phyloP scores from a whole-genome alignment of 2,329 filamentous ascomycete species.

The Graphiopsis chlorocephala region DNA sequence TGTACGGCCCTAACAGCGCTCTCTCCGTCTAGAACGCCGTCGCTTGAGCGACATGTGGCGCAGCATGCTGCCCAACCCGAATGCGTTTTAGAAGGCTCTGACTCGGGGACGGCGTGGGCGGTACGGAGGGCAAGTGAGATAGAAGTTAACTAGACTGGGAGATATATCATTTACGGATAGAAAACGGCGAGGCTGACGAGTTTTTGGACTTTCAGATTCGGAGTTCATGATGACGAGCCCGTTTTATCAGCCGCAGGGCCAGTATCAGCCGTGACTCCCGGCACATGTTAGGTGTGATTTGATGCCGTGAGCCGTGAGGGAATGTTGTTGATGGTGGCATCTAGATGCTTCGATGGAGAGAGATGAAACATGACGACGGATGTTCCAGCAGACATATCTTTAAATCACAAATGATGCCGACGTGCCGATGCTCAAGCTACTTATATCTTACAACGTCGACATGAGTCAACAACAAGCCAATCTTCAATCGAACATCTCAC shows the following conservation, averaged over 20 bases:
- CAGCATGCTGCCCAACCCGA: constrained; percentile 8
- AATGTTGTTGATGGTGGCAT: neutral
- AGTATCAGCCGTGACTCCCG: neutral
- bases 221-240: constrained; percentile 12
- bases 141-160: neutral
- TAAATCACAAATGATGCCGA: no score
- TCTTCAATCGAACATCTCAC: no score
- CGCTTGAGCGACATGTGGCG: constrained; percentile 11
- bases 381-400: no score
- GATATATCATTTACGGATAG: neutral
- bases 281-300: neutral
- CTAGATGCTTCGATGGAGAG: neutral
- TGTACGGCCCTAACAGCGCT: constrained; percentile 25
- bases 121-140: neutral
- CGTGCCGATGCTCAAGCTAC: neutral
- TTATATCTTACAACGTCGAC: neutral
- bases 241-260: neutral
- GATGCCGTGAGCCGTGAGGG: neutral
- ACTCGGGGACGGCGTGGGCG: neutral
- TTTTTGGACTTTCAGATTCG: constrained; percentile 3
- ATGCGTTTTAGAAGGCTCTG: neutral
- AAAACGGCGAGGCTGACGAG: neutral
- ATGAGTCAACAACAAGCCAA: no score
- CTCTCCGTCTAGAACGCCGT: constrained; percentile 19
- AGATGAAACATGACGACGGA: no score